These are phyloP conservation scores for Mrakia frigida DNA, from an alignment of 768 basidiomycete species.

Conservation along the genomic window DNA sequence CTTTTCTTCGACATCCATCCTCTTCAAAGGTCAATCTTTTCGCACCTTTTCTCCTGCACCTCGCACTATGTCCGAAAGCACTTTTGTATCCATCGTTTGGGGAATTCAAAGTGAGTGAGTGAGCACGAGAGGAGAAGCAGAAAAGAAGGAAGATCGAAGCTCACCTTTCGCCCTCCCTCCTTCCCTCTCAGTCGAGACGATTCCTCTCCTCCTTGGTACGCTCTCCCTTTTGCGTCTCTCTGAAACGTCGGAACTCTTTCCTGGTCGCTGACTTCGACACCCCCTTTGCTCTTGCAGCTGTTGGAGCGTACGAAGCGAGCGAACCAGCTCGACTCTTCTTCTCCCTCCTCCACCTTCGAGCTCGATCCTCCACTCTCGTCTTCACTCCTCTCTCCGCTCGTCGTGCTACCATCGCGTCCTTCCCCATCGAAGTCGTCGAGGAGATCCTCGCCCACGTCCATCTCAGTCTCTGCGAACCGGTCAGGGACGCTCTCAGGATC, in stretches of 20 bases:
- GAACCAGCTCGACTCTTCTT: not conserved
- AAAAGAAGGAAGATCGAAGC: no score
- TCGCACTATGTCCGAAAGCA: no score
- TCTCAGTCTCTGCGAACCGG: no score
- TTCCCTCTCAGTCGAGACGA: not conserved
- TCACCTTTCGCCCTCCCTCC: not conserved
- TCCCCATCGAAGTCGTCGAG: not conserved
- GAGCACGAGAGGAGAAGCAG: no score
- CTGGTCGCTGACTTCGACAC: not conserved
- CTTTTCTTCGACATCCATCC: no score
- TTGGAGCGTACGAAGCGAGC: not conserved
- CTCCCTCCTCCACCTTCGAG: not conserved
- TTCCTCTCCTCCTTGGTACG: not conserved
- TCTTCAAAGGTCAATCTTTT: no score
- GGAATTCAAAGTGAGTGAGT: no score
- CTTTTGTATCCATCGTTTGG: no score
- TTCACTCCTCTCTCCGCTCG: not conserved
- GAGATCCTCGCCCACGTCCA: not conserved
- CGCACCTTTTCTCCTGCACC: no score
- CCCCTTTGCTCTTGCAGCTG: not conserved
- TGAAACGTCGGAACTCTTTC: no score
- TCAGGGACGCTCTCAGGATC: no score
- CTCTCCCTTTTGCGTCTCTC: not conserved
- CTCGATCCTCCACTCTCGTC: not conserved
- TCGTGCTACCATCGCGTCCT: not conserved